Conservation (phyloP, 768 basidiomycete genomes). For the Lentinula edodes region DNA sequence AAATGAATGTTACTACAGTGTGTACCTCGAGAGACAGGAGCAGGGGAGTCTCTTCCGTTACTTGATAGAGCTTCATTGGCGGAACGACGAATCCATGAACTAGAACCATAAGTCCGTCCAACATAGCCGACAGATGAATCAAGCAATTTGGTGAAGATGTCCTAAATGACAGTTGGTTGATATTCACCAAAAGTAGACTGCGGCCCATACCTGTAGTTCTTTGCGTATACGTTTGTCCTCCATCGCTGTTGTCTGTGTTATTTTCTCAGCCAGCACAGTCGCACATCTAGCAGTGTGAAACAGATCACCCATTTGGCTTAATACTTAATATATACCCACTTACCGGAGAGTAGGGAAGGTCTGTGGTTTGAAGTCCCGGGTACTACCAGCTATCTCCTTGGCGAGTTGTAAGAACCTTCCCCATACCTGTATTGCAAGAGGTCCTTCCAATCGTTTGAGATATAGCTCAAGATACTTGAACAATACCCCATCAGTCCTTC, state of each 20-base stretch:
- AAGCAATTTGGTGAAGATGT: constrained; percentile 79
- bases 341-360: constrained; percentile 72
- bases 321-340: constrained; percentile 9
- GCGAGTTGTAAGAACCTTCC: constrained; percentile 66
- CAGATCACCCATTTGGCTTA: neutral
- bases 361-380: constrained; percentile 66
- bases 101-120: constrained; percentile 67
- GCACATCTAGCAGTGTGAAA: constrained; percentile 50
- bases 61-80: constrained; percentile 54
- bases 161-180: constrained; percentile 33
- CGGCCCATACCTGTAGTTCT: constrained; percentile 67
- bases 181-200: neutral
- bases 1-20: neutral
- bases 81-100: constrained; percentile 72
- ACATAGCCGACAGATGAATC: constrained; percentile 74
- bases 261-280: constrained; percentile 73
- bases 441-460: constrained; percentile 76
- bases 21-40: constrained; percentile 29
- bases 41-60: constrained; percentile 72
- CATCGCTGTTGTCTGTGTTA: constrained; percentile 84
- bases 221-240: constrained; percentile 86
- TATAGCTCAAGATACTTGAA: constrained; percentile 90
- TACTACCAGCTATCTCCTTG: constrained; percentile 66
- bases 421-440: constrained; percentile 93
- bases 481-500: constrained; percentile 63